phyloP scores from a whole-genome alignment of 2,329 filamentous ascomycete genomes.

The Byssothecium circinans region DNA sequence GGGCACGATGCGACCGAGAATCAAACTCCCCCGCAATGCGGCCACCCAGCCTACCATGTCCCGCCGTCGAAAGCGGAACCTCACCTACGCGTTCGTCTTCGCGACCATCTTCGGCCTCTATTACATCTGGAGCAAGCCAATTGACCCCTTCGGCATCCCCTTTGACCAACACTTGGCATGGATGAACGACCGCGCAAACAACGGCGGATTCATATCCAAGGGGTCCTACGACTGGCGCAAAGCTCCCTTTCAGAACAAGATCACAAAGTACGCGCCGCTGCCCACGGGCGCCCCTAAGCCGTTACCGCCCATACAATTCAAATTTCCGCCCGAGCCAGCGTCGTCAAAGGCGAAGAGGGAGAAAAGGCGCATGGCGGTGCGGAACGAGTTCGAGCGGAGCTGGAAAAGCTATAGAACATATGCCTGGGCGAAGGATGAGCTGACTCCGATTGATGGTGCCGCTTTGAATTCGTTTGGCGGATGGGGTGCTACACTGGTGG shows the following conservation, averaged over 20 bases:
- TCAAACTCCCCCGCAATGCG: slow-evolving; percentile 27
- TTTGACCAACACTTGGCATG: slow-evolving; percentile 32
- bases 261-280: slow-evolving; percentile 39
- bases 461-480: slow-evolving; percentile 49
- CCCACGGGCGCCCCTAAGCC: slow-evolving; percentile 40
- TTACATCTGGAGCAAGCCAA: slow-evolving; percentile 33
- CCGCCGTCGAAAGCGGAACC: slow-evolving; percentile 31
- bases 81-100: slow-evolving; percentile 27
- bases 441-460: slow-evolving; percentile 45
- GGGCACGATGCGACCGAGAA: slow-evolving; percentile 27
- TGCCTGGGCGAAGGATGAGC: slow-evolving; percentile 53
- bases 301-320: slow-evolving; percentile 47
- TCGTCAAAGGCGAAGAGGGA: slow-evolving; percentile 29
- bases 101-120: slow-evolving; percentile 28
- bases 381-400: slow-evolving; percentile 45
- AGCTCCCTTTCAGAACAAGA: slow-evolving; percentile 45
- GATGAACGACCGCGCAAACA: slow-evolving; percentile 33
- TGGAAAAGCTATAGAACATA: slow-evolving; percentile 49
- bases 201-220: slow-evolving; percentile 17
- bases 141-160: slow-evolving; percentile 32
- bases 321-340: slow-evolving; percentile 41
- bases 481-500: slow-evolving; percentile 53
- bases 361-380: slow-evolving; percentile 42
- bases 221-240: slow-evolving; percentile 46
- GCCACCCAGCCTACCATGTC: slow-evolving; percentile 28